phyloP scores from a whole-genome alignment of 331 rosid species.

The Quercus lobata region DNA sequence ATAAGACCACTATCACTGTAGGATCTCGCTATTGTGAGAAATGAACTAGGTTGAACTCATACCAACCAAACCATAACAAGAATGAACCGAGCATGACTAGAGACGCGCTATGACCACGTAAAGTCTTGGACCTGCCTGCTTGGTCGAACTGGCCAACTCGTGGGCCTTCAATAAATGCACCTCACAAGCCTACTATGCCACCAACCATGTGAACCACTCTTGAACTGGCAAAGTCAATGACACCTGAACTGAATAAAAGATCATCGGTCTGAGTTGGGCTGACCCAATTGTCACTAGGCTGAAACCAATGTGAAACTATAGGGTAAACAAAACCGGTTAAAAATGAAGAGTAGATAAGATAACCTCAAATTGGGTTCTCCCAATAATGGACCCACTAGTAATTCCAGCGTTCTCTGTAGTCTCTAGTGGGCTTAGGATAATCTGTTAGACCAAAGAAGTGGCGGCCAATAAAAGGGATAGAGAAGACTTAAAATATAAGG shows the following conservation, averaged over 20 bases:
- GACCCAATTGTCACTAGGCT: constrained; percentile 71
- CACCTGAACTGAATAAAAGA: constrained; percentile 46
- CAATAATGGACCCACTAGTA: constrained; percentile 82
- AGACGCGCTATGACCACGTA: constrained; percentile 67
- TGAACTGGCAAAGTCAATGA: constrained; percentile 60
- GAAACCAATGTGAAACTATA: constrained; percentile 67
- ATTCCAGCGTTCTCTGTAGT: constrained; percentile 51
- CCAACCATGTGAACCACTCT: constrained; percentile 86
- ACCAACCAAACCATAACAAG: constrained; percentile 85
- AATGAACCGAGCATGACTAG: constrained; percentile 67
- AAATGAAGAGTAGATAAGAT: constrained; percentile 65
- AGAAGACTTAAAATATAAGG: neutral
- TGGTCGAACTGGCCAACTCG: constrained; percentile 69
- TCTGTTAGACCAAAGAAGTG: constrained; percentile 62
- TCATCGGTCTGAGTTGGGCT: constrained; percentile 27
- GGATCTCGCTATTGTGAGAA: constrained; percentile 37
- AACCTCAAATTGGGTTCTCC: constrained; percentile 67
- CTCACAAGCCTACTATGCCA: constrained; percentile 77
- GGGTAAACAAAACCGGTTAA: constrained; percentile 74
- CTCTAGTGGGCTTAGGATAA: constrained; percentile 25
- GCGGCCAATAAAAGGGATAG: constrained; percentile 50
- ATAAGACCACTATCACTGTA: constrained; percentile 24
- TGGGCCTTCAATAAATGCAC: constrained; percentile 74
- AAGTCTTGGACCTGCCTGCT: constrained; percentile 43
- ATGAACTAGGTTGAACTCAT: constrained; percentile 86